phyloP scores from a whole-genome alignment of 176 grass and related monocot species.

The Carex myosuroides region DNA sequence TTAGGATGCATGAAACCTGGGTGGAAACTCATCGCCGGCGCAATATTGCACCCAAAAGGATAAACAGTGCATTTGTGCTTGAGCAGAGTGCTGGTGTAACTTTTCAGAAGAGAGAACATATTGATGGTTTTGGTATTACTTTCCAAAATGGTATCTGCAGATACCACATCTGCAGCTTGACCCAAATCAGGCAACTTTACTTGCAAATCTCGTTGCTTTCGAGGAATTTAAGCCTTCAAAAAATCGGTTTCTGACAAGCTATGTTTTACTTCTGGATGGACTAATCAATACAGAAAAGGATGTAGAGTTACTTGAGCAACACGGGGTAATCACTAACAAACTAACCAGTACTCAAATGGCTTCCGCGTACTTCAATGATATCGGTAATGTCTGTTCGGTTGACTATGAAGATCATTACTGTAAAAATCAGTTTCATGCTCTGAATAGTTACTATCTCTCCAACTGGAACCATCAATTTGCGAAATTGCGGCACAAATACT shows the following conservation, averaged over 20 bases:
- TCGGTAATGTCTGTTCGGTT: neutral
- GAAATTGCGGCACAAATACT: conserved; percentile 9
- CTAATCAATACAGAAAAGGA: neutral
- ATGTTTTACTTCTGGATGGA: neutral
- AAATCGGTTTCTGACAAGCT: neutral
- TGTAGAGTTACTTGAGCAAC: neutral
- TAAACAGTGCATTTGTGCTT: neutral
- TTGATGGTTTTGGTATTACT: neutral
- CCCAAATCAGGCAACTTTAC: neutral
- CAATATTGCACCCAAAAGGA: neutral
- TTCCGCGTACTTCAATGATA: neutral
- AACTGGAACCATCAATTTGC: neutral
- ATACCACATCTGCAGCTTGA: neutral
- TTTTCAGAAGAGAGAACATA: neutral
- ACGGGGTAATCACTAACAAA: neutral
- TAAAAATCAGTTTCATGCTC: neutral
- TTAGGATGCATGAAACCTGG: neutral
- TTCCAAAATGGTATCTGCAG: neutral
- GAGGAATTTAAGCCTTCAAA: neutral
- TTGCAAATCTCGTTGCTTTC: neutral
- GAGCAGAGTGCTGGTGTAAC: neutral
- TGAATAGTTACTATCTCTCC: neutral
- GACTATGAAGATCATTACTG: neutral
- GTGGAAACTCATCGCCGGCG: neutral
- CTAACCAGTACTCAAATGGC: neutral